phyloP scores from a whole-genome alignment of 208 protist genomes.

The Kentomonas sorsogonicus region DNA sequence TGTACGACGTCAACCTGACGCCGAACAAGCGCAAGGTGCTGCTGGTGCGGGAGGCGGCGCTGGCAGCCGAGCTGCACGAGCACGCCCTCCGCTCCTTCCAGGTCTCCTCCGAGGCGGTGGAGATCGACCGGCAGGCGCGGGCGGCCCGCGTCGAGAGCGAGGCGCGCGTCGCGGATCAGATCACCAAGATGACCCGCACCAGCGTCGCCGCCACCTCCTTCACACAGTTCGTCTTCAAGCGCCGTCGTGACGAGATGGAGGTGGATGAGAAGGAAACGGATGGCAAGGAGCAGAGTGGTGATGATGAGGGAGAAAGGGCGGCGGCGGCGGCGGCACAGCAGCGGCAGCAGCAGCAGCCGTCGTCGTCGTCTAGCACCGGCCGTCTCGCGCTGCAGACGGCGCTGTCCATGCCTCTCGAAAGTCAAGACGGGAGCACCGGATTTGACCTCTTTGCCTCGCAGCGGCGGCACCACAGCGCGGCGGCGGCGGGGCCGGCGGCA shows the following conservation, averaged over 20 bases:
- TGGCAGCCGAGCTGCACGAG: slow-evolving; percentile 36
- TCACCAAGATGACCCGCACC: slow-evolving; percentile 32
- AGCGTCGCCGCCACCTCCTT: slow-evolving; percentile 69
- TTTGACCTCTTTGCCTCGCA: too few species aligned
- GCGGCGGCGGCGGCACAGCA: too few species aligned
- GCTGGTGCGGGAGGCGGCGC: slow-evolving; percentile 34
- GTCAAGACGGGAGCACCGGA: too few species aligned
- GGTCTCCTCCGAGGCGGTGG: slow-evolving; percentile 27
- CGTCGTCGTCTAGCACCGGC: too few species aligned
- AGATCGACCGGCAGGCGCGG: slow-evolving; percentile 33
- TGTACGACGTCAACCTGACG: slow-evolving; percentile 81
- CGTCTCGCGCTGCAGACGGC: too few species aligned
- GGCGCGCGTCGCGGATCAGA: slow-evolving; percentile 23
- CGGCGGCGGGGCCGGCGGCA: too few species aligned
- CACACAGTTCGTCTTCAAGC: slow-evolving; percentile 52
- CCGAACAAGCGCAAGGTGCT: slow-evolving; percentile 75
- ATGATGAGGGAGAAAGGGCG: too few species aligned
- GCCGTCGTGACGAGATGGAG: background rate
- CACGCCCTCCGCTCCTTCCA: slow-evolving; percentile 46
- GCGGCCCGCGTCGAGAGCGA: slow-evolving; percentile 30
- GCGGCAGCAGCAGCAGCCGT: background rate
- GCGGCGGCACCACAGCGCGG: too few species aligned
- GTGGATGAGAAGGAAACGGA: background rate
- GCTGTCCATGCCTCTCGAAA: too few species aligned
- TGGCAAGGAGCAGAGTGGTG: too few species aligned